Percentiles rank a stretch among this genome's conserved stretches.
Evolutionary conservation across 257 asterid genomes (phyloP).

Genomic region (Marsdenia floribunda): DNA sequence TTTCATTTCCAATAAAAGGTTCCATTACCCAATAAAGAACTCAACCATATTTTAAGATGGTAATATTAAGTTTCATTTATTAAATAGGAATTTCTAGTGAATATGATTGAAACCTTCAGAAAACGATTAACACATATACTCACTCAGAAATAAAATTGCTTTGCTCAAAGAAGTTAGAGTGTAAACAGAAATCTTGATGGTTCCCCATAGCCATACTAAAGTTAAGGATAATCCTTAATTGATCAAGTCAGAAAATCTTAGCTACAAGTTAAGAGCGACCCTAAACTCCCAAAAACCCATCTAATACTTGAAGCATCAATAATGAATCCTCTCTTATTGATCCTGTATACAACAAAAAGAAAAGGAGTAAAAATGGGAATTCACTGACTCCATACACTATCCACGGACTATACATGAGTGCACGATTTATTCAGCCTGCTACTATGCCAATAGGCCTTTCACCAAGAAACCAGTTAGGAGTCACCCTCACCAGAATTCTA

Average conservation of each 20-base stretch:
- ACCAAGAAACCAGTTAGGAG: not conserved
- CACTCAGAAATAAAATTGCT: not conserved
- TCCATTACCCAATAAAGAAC: not conserved
- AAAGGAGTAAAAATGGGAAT: not conserved
- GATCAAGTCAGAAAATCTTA: not conserved
- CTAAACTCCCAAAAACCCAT: not conserved
- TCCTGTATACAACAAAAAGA: not conserved
- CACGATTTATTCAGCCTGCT: not conserved
- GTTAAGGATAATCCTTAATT: not conserved
- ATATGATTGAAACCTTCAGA: not conserved
- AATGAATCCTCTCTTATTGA: not conserved
- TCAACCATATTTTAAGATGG: not conserved
- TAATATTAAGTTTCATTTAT: not conserved
- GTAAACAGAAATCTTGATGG: not conserved
- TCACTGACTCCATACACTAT: not conserved
- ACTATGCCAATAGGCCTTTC: not conserved
- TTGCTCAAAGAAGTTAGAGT: not conserved
- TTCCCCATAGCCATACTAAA: not conserved
- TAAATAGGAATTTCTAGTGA: not conserved
- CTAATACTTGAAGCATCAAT: not conserved
- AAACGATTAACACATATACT: not conserved
- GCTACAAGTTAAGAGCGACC: not conserved
- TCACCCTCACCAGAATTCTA: not conserved
- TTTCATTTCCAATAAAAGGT: not conserved
- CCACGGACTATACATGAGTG: not conserved